A percentile compares a stretch with the other conserved stretches of the same genome.
Evolutionary conservation across 23 red algal species (phyloP).

Genomic region (Gracilaria vermiculophylla): DNA sequence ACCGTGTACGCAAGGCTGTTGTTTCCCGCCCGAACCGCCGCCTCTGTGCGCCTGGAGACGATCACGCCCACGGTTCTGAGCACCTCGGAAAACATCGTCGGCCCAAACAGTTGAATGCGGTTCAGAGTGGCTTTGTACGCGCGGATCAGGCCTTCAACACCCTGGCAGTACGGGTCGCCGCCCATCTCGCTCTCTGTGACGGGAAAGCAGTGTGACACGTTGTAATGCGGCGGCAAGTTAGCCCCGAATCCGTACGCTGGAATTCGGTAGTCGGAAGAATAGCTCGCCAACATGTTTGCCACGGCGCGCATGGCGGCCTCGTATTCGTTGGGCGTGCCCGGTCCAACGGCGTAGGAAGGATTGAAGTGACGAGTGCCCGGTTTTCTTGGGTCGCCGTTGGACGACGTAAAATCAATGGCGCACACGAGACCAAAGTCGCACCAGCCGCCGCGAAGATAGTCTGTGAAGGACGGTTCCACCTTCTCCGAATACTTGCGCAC

Average conservation of each 20-base stretch:
- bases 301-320: slow-evolving; percentile 76
- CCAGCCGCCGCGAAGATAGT: slow-evolving; percentile 66
- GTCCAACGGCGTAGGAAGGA: background rate
- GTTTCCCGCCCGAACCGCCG: slow-evolving; percentile 41
- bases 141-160: slow-evolving; percentile 65
- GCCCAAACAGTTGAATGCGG: slow-evolving; percentile 75
- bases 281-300: slow-evolving; percentile 66
- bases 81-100: slow-evolving; percentile 81
- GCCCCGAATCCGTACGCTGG: slow-evolving; percentile 91
- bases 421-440: slow-evolving; percentile 76
- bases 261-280: slow-evolving; percentile 77
- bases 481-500: slow-evolving; percentile 24
- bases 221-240: slow-evolving; percentile 64
- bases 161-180: slow-evolving; percentile 60
- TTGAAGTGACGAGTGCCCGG: slow-evolving; percentile 73
- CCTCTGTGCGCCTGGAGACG: slow-evolving; percentile 63
- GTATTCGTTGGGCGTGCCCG: slow-evolving; percentile 71
- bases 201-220: slow-evolving; percentile 79
- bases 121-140: slow-evolving; percentile 62
- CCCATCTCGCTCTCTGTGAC: slow-evolving; percentile 66
- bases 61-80: slow-evolving; percentile 49
- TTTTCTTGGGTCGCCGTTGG: slow-evolving; percentile 73
- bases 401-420: slow-evolving; percentile 85
- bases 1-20: slow-evolving; percentile 63
- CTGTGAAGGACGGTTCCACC: slow-evolving; percentile 72